Conservation (phyloP, 2,329 filamentous ascomycete genomes). For the Pseudogymnoascus sp. region DNA sequence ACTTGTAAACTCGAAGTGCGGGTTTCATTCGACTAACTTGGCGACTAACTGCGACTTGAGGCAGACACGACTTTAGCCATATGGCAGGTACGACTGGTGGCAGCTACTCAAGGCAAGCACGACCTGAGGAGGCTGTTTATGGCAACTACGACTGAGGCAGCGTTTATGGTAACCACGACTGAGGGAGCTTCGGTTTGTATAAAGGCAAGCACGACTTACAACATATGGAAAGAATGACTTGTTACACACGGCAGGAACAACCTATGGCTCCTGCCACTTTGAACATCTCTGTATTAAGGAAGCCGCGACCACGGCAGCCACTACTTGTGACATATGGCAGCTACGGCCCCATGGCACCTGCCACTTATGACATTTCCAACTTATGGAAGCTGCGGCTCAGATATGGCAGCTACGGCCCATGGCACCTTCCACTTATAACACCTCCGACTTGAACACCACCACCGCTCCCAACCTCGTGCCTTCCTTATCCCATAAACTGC, state of each 20-base stretch:
- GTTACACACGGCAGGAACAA: not conserved
- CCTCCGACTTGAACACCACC: slow-evolving; percentile 3
- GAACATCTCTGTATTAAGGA: not conserved
- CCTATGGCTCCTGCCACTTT: not conserved
- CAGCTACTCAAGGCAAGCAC: not conserved
- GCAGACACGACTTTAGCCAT: not conserved
- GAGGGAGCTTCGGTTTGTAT: not conserved
- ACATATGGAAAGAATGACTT: not conserved
- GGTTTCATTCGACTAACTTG: not conserved
- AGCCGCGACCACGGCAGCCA: not conserved
- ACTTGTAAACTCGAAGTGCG: not conserved
- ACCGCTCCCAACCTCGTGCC: slow-evolving; percentile 28
- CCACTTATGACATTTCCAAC: not conserved
- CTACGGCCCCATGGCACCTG: not conserved
- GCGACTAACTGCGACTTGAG: not conserved
- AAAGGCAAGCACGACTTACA: not conserved
- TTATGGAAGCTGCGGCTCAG: not conserved
- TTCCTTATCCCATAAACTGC: slow-evolving; percentile 33
- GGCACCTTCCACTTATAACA: not conserved
- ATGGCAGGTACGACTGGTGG: not conserved
- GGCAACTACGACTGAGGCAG: not conserved
- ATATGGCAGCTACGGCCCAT: not conserved
- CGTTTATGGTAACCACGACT: not conserved
- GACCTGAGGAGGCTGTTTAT: too few relatives aligned
- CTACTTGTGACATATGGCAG: not conserved